A percentile compares a stretch with the other conserved stretches of the same genome.
These are phyloP conservation scores for Leishmania aethiopica DNA, from an alignment of 208 protist species.

Conservation along the genomic window DNA sequence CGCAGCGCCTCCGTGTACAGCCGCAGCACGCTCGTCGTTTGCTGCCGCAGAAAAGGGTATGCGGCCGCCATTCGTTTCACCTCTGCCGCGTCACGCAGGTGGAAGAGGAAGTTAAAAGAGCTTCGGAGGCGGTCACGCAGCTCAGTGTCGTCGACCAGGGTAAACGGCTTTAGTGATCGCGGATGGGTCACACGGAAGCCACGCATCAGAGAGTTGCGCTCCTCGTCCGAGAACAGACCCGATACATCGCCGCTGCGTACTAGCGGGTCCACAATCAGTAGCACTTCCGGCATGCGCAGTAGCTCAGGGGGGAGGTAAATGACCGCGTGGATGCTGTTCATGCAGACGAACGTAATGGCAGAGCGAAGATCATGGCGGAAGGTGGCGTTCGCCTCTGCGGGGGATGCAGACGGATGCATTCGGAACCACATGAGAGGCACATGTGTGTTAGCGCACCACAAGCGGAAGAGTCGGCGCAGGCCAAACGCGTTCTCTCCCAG, in stretches of 20 bases:
- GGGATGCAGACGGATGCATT: slow-evolving; percentile 21
- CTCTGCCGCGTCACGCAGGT: slow-evolving; percentile 38
- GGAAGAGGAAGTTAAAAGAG: slow-evolving; percentile 62
- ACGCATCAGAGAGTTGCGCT: slow-evolving; percentile 50
- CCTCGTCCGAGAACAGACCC: slow-evolving; percentile 69
- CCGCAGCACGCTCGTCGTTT: slow-evolving; percentile 28
- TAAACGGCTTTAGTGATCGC: slow-evolving; percentile 35
- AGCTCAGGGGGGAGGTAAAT: slow-evolving; percentile 61
- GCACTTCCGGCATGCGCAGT: slow-evolving; percentile 45
- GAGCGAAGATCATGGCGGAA: slow-evolving; percentile 64
- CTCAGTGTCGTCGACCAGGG: slow-evolving; percentile 45
- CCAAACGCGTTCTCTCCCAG: slow-evolving; percentile 53
- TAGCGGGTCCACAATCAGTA: slow-evolving; percentile 55
- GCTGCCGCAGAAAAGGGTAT: slow-evolving; percentile 49
- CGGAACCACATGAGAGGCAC: slow-evolving; percentile 60
- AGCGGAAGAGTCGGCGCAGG: slow-evolving; percentile 52
- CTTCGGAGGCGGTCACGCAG: slow-evolving; percentile 63
- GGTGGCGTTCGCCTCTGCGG: slow-evolving; percentile 16
- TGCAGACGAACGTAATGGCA: slow-evolving; percentile 47
- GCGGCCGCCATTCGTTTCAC: slow-evolving; percentile 35
- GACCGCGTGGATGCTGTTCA: slow-evolving; percentile 55
- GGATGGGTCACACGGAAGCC: slow-evolving; percentile 24
- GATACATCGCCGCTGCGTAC: slow-evolving; percentile 70
- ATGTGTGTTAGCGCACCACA: slow-evolving; percentile 52
- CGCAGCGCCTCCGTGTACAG: slow-evolving; percentile 32